A percentile compares a stretch with the other conserved stretches of the same genome.
phyloP scores from a whole-genome alignment of 2,329 filamentous ascomycete species.

The Penicillium hesseltinei region DNA sequence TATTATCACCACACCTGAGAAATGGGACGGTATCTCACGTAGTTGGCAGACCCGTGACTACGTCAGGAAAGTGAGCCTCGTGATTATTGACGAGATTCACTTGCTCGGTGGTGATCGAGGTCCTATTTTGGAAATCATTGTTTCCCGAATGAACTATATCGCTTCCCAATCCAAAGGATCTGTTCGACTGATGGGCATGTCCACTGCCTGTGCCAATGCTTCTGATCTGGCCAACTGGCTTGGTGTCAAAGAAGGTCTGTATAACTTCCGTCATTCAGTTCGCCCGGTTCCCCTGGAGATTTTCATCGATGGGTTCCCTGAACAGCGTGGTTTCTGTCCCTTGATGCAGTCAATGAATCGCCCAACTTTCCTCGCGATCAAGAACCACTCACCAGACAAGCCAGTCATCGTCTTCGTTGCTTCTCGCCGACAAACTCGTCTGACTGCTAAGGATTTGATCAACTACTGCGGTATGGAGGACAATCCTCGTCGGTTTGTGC shows the following conservation, averaged over 20 bases:
- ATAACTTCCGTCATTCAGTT: slow-evolving; percentile 97
- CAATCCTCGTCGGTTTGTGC: slow-evolving; percentile 86
- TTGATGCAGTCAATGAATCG: slow-evolving; percentile 99
- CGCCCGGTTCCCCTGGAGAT: slow-evolving; percentile 93
- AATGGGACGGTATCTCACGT: slow-evolving; percentile 99
- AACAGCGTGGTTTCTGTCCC: slow-evolving; percentile 91
- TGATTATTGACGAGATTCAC: slow-evolving; percentile 99
- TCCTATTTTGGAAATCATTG: slow-evolving; percentile 97
- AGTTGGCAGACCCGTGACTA: slow-evolving; percentile 98
- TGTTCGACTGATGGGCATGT: slow-evolving; percentile 95
- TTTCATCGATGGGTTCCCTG: slow-evolving; percentile 95
- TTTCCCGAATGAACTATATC: slow-evolving; percentile 93
- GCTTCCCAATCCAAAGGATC: slow-evolving; percentile 87
- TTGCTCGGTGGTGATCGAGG: slow-evolving; percentile 93
- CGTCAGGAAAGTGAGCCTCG: slow-evolving; percentile 87
- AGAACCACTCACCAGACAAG: slow-evolving; percentile 92
- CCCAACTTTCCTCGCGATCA: slow-evolving; percentile 93
- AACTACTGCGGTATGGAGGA: slow-evolving; percentile 99
- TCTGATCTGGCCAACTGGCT: slow-evolving; percentile 94
- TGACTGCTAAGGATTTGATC: slow-evolving; percentile 94
- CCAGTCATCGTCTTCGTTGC: slow-evolving; percentile 98
- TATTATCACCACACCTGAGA: slow-evolving; percentile 98
- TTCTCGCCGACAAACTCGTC: slow-evolving; percentile 86
- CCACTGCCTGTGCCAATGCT: slow-evolving; percentile 94
- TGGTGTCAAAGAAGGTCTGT: slow-evolving; percentile 90